A percentile compares a stretch with the other conserved stretches of the same genome.
These are phyloP conservation scores for Pseudopithomyces chartarum DNA, from an alignment of 2,329 filamentous ascomycete species.

Conservation along the genomic window DNA sequence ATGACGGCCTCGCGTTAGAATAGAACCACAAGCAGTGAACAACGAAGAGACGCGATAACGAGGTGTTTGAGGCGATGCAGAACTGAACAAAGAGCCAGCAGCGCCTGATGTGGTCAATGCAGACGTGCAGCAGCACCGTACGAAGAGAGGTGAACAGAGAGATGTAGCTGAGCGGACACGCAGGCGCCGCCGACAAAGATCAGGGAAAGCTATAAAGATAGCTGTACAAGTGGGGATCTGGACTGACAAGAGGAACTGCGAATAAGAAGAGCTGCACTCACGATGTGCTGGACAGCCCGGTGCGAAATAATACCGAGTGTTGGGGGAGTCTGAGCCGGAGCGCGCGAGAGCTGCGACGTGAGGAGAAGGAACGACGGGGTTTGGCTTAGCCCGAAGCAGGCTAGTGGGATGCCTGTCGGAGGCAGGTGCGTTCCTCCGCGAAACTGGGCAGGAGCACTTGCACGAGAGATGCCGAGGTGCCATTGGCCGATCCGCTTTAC, in stretches of 20 bases:
- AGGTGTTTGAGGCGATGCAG: slow-evolving; percentile 28
- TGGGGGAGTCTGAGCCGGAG: slow-evolving; percentile 14
- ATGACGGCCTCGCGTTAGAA: slow-evolving; percentile 48
- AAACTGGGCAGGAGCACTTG: background rate
- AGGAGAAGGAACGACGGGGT: slow-evolving; percentile 27
- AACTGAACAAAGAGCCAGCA: slow-evolving; percentile 33
- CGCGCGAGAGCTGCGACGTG: slow-evolving; percentile 13
- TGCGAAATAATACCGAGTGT: slow-evolving; percentile 25
- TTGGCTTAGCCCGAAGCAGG: slow-evolving; percentile 10
- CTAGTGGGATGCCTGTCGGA: slow-evolving; percentile 1
- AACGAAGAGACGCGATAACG: slow-evolving; percentile 34
- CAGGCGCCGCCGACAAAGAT: slow-evolving; percentile 39
- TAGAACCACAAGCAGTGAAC: slow-evolving; percentile 40
- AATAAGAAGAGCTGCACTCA: slow-evolving; percentile 45
- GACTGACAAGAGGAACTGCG: slow-evolving; percentile 36
- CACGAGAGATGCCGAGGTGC: slow-evolving; percentile 3
- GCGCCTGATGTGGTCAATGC: slow-evolving; percentile 39
- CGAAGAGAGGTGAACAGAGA: slow-evolving; percentile 40
- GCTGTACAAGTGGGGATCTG: slow-evolving; percentile 33
- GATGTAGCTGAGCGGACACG: slow-evolving; percentile 27
- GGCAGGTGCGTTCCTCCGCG: slow-evolving; percentile 2
- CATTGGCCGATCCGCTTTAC: slow-evolving; percentile 1
- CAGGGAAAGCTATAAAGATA: slow-evolving; percentile 35
- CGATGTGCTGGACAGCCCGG: slow-evolving; percentile 38
- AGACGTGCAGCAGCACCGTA: slow-evolving; percentile 33